Evolutionary conservation across 2,329 filamentous ascomycete species (phyloP).

Genomic region (Zasmidium citrigriseum): DNA sequence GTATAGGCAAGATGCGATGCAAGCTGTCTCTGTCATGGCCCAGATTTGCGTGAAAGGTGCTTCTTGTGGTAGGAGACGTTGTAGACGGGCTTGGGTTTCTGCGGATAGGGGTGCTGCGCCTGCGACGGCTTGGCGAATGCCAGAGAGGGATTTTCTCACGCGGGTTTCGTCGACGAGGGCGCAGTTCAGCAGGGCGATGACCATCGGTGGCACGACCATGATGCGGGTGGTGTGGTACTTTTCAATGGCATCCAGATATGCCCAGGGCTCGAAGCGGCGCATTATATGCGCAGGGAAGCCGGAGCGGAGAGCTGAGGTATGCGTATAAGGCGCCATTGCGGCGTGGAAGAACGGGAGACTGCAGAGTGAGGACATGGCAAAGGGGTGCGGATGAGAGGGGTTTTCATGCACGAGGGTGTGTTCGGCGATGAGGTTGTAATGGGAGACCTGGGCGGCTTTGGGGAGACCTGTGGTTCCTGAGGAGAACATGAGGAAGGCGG

Average conservation of each 20-base stretch:
- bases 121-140: conserved; percentile 36
- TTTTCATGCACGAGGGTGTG: conserved; percentile 43
- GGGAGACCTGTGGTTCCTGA: conserved; percentile 61
- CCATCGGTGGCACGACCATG: conserved; percentile 55
- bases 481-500: conserved; percentile 54
- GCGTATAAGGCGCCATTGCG: conserved; percentile 42
- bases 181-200: conserved; percentile 52
- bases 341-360: conserved; percentile 54
- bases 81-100: conserved; percentile 46
- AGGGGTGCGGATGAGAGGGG: neutral
- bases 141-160: conserved; percentile 42
- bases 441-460: conserved; percentile 59
- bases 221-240: conserved; percentile 53
- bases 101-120: conserved; percentile 54
- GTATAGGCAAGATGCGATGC: conserved; percentile 30
- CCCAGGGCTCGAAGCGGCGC: conserved; percentile 51
- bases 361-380: neutral
- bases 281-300: conserved; percentile 42
- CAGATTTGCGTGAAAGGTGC: conserved; percentile 48
- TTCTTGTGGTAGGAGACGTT: conserved; percentile 40
- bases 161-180: conserved; percentile 40
- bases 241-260: conserved; percentile 47
- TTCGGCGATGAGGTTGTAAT: conserved; percentile 58
- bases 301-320: conserved; percentile 37
- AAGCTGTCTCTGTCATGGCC: conserved; percentile 45